Evolutionary conservation across 2,329 filamentous ascomycete species (phyloP), one percentile per base, ranked within the genome.

Genomic region (Fusarium verrucosum): DNA sequence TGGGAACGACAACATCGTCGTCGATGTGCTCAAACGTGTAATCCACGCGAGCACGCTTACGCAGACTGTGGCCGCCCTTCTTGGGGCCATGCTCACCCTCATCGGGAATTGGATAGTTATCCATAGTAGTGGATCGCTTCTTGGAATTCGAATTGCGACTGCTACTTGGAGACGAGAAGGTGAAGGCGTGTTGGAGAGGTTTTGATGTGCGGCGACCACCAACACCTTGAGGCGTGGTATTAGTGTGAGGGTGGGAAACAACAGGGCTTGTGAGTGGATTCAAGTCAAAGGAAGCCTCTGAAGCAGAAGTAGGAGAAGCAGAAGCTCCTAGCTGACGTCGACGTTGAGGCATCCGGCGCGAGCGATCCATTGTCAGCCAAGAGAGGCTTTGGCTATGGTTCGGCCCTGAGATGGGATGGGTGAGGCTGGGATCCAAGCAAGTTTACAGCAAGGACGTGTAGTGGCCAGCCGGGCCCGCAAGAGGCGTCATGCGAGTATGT

Each of bases 11-110:
- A 37, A 73, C 73, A 38, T 86, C 83, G 58, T 85, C 82, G 51
- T 81, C 80, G 61, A 82, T 79, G 65, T 85, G 82, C 68, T 83
- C 81, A 69, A 81, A 78, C 30, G 82, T 83, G 77, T 87, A 87
- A 73, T 87, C 84, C 62, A 87, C 79, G 57, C 83, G 83, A 47
- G 82, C 77, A 50, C 85, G 80, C 73, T 83, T 85, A 64, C 85
- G 80, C 26, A 87, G 79, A 30, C 84, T 85, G 74, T 87, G 85
- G 44, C 85, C 84, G 49, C 85, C 85, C 72, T 87, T 87, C 50
- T 78, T 81, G 49, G 81, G 85, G 57, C 79, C 81, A 63, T 81
- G 77, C 33, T 78, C 76, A 20, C 84, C 82, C 40, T 82, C 81
- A n/a, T 79, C 78, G 14, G 75, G 78, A 52, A 76, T 70, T 51